These are phyloP conservation scores for Sutorius eximius DNA, from an alignment of 1,284 basidiomycete species.

Conservation along the genomic window DNA sequence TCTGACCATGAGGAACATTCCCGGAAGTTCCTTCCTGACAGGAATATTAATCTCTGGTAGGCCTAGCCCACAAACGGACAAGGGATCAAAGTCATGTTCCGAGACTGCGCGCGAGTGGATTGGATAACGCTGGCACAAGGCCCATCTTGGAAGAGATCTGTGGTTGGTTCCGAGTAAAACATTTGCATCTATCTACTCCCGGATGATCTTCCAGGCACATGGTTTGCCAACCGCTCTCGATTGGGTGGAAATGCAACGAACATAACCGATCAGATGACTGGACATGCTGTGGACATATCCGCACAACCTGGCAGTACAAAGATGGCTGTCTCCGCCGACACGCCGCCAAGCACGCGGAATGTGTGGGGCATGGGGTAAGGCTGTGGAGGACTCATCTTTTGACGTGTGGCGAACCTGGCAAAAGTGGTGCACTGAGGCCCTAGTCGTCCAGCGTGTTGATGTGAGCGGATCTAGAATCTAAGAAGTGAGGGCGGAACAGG, in stretches of 20 bases:
- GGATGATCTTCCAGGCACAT: slow-evolving; percentile 19
- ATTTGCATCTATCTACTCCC: neutral
- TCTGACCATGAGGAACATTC: slow-evolving; percentile 9
- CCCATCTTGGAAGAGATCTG: slow-evolving; percentile 2
- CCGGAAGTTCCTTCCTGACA: neutral
- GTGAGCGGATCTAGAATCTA: slow-evolving; percentile 24
- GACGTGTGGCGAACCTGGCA: slow-evolving; percentile 7
- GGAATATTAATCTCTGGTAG: slow-evolving; percentile 4
- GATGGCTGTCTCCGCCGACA: slow-evolving; percentile 26
- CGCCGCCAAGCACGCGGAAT: slow-evolving; percentile 13
- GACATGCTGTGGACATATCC: slow-evolving; percentile 15
- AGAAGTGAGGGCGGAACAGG: slow-evolving; percentile 10
- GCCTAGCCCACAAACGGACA: neutral
- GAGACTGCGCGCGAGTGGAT: neutral
- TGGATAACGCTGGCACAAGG: neutral
- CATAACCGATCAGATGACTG: slow-evolving; percentile 10
- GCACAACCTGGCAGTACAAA: slow-evolving; percentile 19
- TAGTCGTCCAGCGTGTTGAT: neutral
- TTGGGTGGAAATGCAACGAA: slow-evolving; percentile 4
- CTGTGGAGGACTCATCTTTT: slow-evolving; percentile 12
- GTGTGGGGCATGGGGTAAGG: slow-evolving; percentile 33
- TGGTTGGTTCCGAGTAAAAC: neutral
- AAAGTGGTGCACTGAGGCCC: neutral
- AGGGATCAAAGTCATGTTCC: slow-evolving; percentile 1
- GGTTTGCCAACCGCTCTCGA: slow-evolving; percentile 9